Evolutionary conservation across 2,329 filamentous ascomycete species (phyloP), one percentile per base, ranked within the genome.

Genomic region (Ophiostoma sp.): DNA sequence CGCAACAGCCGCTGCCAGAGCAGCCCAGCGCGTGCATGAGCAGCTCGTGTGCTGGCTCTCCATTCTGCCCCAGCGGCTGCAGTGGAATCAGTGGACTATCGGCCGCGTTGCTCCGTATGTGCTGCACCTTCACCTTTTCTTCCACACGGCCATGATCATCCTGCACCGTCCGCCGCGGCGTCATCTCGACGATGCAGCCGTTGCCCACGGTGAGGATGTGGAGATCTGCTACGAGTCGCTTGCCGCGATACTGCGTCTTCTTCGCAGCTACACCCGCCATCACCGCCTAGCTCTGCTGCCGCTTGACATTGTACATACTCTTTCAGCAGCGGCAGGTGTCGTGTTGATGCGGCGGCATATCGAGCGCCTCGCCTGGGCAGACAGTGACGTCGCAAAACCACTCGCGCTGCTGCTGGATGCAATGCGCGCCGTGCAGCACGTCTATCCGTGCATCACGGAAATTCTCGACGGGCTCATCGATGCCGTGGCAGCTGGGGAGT

Each of bases 61-160:
- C 2, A 78, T 76, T 52, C 75, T 84, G 1, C 81, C 82, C 1
- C 1, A 76, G 78, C 81, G 79, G 41, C 73, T 83, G 49, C 80
- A 83, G 70, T 84, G 82, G 81, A 82, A 82, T 67, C 80, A 82
- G 68, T 83, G 82, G 81, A 82, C 79, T 5, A 27, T 58, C 52
- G 52, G 79, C 3, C 76, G 80, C 27, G 78, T 83, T 4, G 79
- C 80, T 2, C 76, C 79, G 2, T 79, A 79, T 41, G 79, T 84
- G 0, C 78, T 83, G 55, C 80, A 83, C 72, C 75, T 83, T 49
- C 81, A 83, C 70, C 81, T 84, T 78, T 73, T 80, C 16, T 83
- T 83, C 70, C 81, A 83, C 68, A 82, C 81, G 0, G 78, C 79
- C 64, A 82, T 83, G 80, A 83, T 83, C 27, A 82, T 84, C 65